Base-by-base conservation (phyloP, 2,329 filamentous ascomycete genomes). In the Chaetomiaceae sp. region DNA sequence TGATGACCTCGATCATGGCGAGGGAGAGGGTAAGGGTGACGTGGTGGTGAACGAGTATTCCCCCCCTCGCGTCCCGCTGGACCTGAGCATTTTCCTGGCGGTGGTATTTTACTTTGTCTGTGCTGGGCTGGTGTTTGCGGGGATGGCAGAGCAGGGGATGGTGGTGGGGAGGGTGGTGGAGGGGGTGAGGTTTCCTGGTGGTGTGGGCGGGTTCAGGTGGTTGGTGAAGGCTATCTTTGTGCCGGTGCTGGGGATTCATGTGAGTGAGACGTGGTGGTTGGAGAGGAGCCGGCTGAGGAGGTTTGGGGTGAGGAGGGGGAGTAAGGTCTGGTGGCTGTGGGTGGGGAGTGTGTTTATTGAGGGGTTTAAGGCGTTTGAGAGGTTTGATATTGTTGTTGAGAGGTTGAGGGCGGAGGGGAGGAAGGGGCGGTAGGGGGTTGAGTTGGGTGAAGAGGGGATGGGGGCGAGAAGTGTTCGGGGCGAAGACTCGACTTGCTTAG, bases 201-300 rank as follows among this genome's bases (percentile, higher is more conserved):
- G 89, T 9, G 76, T 82, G 2, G 66, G 65, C 2, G 79, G 79
- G 53, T 85, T 82, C 61, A 74, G 76, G 58, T 78, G 74, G 66
- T 69, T 88, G 1, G 82, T 86, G 57, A 78, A 78, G 45, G 66
- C 72, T 14, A 72, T 92, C 38, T 72, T 87, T 50, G 61, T 72
- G 19, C 73, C 80, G 0, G 80, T 91, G 53, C 3, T 89, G 1
- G 73, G 64, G 0, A 78, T 89, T 12, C 92, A 96, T 69, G 20
- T 75, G 0, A 54, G 69, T 3, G 92, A 96, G 73, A 71, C 76
- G n/a, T 70, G 71, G 40, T 71, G 74, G 65, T 72, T 85, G 61
- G 76, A 79, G 58, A 68, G 65, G 38, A 73, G 70, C 45, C 69
- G 75, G 54, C 65, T 83, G 55, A 63, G 62, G 50, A 76, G 66